A percentile compares a stretch with the other conserved stretches of the same genome.
Evolutionary conservation across 2,329 filamentous ascomycete species (phyloP).

Genomic region (Lasiodiplodia sp.): DNA sequence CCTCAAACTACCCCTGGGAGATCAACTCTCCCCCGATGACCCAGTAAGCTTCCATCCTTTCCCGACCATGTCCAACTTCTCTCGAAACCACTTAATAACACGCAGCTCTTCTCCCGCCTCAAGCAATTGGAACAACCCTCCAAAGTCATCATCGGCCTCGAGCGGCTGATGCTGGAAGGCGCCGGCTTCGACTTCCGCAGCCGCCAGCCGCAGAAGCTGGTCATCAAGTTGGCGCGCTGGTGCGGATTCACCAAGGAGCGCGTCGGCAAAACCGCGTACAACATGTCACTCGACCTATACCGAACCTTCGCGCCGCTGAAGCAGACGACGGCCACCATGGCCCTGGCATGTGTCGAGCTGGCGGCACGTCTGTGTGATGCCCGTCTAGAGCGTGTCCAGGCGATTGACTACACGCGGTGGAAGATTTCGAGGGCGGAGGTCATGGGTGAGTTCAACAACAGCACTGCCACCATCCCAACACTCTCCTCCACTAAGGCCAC

Average conservation of each 20-base stretch:
- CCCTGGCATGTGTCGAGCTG: constrained; percentile 81
- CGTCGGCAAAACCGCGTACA: constrained; percentile 75
- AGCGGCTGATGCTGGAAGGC: constrained; percentile 90
- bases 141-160: constrained; percentile 84
- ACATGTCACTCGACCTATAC: constrained; percentile 87
- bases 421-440: constrained; percentile 54
- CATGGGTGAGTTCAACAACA: constrained; percentile 45
- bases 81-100: background rate
- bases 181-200: constrained; percentile 93
- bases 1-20: constrained; percentile 72
- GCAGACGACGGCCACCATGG: constrained; percentile 85
- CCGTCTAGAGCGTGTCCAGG: constrained; percentile 59
- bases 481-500: background rate
- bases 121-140: constrained; percentile 82
- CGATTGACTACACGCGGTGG: constrained; percentile 56
- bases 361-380: constrained; percentile 72
- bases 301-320: constrained; percentile 93
- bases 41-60: constrained; percentile 61
- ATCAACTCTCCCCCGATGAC: constrained; percentile 80
- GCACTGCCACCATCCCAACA: background rate
- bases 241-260: constrained; percentile 61
- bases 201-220: constrained; percentile 82
- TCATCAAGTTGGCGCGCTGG: constrained; percentile 78
- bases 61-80: background rate
- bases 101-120: background rate